Evolutionary conservation across 75 land plant species (phyloP).

Genomic region (Chamaecyparis obtusa): DNA sequence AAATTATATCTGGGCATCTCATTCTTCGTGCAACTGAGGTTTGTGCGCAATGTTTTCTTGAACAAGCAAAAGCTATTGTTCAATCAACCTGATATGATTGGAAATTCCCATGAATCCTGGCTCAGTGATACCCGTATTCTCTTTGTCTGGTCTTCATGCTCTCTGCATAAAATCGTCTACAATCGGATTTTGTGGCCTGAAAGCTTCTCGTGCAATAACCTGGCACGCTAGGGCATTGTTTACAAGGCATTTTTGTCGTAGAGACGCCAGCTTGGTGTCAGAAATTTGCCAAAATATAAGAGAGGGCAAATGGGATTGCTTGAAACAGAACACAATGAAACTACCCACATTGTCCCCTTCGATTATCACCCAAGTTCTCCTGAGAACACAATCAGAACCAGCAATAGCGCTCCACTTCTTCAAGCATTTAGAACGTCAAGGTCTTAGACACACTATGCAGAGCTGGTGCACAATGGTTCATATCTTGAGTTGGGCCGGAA

Average conservation of each 20-base stretch:
- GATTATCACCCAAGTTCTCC: slow-evolving; percentile 38
- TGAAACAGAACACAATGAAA: background rate
- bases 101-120: background rate
- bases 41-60: background rate
- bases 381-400: slow-evolving; percentile 52
- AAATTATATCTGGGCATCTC: background rate
- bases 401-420: slow-evolving; percentile 45
- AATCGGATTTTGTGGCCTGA: background rate
- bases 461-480: slow-evolving; percentile 37
- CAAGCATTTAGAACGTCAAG: slow-evolving; percentile 31
- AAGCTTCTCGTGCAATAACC: background rate
- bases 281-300: slow-evolving; percentile 1
- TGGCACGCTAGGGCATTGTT: background rate
- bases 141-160: background rate
- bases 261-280: slow-evolving; percentile 16
- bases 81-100: background rate
- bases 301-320: background rate
- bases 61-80: background rate
- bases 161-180: background rate
- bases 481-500: slow-evolving; percentile 31
- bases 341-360: background rate
- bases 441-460: slow-evolving; percentile 10
- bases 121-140: background rate
- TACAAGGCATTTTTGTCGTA: slow-evolving; percentile 19
- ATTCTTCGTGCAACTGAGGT: background rate